Evolutionary conservation across 805 yeast genomes (phyloP).

Genomic region (Candida takata): DNA sequence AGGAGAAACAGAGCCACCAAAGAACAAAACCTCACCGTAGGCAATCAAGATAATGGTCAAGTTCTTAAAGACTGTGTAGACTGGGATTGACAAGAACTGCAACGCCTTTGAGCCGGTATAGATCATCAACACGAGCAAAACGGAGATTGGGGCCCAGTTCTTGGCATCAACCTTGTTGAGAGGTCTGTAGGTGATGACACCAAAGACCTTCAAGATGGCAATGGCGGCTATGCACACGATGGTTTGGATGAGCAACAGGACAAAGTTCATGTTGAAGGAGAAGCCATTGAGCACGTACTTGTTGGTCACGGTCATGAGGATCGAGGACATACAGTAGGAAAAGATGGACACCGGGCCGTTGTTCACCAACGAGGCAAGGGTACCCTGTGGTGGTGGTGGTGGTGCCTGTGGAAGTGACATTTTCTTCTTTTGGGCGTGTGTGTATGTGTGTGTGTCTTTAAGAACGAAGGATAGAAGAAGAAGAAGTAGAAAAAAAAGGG

Average conservation of each 20-base stretch:
- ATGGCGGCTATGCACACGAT: constrained; percentile 74
- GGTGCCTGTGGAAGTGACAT: constrained; percentile 16
- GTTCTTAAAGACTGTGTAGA: constrained; percentile 96
- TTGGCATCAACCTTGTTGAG: constrained; percentile 83
- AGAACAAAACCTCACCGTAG: constrained; percentile 96
- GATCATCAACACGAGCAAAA: constrained; percentile 85
- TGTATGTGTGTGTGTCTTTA: not conserved
- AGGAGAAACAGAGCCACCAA: constrained; percentile 84
- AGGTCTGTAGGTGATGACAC: constrained; percentile 79
- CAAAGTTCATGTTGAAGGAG: constrained; percentile 77
- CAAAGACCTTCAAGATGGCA: constrained; percentile 61
- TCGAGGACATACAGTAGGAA: constrained; percentile 88
- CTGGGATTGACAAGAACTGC: constrained; percentile 87
- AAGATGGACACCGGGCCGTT: constrained; percentile 59
- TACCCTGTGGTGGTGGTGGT: constrained; percentile 11
- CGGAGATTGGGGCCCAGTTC: constrained; percentile 93
- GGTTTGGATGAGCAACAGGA: constrained; percentile 83
- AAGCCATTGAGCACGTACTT: constrained; percentile 78
- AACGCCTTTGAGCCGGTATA: constrained; percentile 95
- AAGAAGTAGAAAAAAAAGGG: not conserved
- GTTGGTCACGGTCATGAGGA: constrained; percentile 95
- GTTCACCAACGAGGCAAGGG: constrained; percentile 31
- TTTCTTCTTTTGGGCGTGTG: no score
- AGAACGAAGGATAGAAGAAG: not conserved
- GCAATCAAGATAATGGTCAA: constrained; percentile 95